phyloP scores from a whole-genome alignment of 352 stramenopile genomes.

The Phytophthora megakarya region DNA sequence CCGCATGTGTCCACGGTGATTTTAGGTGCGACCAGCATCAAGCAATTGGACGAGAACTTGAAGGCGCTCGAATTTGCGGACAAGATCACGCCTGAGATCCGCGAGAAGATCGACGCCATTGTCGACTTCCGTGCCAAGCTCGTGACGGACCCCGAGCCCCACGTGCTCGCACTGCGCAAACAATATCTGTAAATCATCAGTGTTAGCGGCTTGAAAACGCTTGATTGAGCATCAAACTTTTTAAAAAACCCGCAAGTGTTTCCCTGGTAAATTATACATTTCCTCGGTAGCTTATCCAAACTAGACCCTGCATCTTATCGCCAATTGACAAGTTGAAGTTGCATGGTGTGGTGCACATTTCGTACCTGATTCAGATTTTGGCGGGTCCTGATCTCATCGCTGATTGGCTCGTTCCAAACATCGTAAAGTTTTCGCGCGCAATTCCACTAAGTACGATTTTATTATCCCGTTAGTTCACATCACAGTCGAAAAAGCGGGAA shows the following conservation, averaged over 20 bases:
- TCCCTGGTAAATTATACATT: background rate
- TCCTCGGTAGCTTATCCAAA: background rate
- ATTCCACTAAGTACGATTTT: slow-evolving; percentile 34
- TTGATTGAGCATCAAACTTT: background rate
- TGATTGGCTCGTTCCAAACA: slow-evolving; percentile 25
- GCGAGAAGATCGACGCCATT: slow-evolving; percentile 58
- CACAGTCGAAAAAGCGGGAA: slow-evolving; percentile 25
- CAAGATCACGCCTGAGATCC: slow-evolving; percentile 63
- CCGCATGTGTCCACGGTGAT: slow-evolving; percentile 66
- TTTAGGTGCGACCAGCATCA: slow-evolving; percentile 58
- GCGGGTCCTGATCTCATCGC: slow-evolving; percentile 19
- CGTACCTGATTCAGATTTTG: slow-evolving; percentile 30
- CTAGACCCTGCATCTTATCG: slow-evolving; percentile 10
- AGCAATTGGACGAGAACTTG: slow-evolving; percentile 71
- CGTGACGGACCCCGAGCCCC: slow-evolving; percentile 28
- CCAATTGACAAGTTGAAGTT: slow-evolving; percentile 13
- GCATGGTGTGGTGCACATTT: slow-evolving; percentile 8
- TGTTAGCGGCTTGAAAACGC: background rate
- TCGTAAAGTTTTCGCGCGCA: slow-evolving; percentile 41
- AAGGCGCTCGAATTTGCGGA: slow-evolving; percentile 46
- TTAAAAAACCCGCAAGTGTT: background rate
- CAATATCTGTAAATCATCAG: slow-evolving; percentile 23
- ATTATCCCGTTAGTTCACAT: background rate
- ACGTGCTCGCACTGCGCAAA: slow-evolving; percentile 31
- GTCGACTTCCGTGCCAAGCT: slow-evolving; percentile 43